Conservation (phyloP, 306 rosid genomes). For the Castanopsis chinensis region DNA sequence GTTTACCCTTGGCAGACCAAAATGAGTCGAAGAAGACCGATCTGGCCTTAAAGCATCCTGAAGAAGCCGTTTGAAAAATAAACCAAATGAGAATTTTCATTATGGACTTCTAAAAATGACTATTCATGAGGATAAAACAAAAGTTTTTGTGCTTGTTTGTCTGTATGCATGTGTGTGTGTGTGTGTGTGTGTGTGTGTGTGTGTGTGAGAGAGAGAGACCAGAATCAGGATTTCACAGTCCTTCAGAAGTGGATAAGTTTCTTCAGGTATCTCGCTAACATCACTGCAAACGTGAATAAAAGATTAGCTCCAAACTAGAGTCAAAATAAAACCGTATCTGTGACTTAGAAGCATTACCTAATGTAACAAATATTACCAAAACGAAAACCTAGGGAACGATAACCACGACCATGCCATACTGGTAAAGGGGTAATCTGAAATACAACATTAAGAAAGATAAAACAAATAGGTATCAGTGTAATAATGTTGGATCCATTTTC, state of each 20-base stretch:
- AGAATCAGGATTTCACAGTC: conserved; percentile 73
- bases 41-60: conserved; percentile 93
- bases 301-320: conserved; percentile 22
- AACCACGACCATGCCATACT: conserved; percentile 89
- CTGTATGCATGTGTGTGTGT: not conserved
- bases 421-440: conserved; percentile 86
- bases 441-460: conserved; percentile 12
- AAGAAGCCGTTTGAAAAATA: conserved; percentile 23
- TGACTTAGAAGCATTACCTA: conserved; percentile 58
- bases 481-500: not conserved
- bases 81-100: conserved; percentile 15
- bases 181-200: not conserved
- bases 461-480: conserved; percentile 5
- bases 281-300: conserved; percentile 52
- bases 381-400: conserved; percentile 89
- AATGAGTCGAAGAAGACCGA: conserved; percentile 80
- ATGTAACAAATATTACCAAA: conserved; percentile 90
- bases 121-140: not conserved
- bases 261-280: conserved; percentile 89
- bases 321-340: not conserved
- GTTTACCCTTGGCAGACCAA: conserved; percentile 90
- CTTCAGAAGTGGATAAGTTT: conserved; percentile 85
- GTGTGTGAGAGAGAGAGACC: conserved; percentile 37
- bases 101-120: not conserved
- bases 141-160: not conserved